phyloP scores from a whole-genome alignment of 495 filamentous ascomycete genomes.

The Amorphotheca resinae region DNA sequence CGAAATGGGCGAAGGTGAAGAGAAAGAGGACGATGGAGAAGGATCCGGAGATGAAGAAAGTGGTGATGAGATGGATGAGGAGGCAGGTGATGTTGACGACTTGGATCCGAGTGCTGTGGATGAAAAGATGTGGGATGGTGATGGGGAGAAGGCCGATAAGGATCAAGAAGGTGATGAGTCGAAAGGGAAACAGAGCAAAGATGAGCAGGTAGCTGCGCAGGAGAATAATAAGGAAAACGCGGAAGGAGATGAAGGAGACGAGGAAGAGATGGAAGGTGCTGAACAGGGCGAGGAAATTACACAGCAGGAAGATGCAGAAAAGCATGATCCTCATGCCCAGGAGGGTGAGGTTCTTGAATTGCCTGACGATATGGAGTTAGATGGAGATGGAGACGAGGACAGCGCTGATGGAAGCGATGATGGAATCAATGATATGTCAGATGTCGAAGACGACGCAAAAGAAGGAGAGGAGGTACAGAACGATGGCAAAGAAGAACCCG shows the following conservation, averaged over 20 bases:
- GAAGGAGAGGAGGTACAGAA: slow-evolving; percentile 23
- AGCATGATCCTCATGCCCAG: slow-evolving; percentile 53
- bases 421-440: slow-evolving; percentile 29
- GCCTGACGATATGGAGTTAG: slow-evolving; percentile 65
- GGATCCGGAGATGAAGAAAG: slow-evolving; percentile 33
- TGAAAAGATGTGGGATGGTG: slow-evolving; percentile 96
- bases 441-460: slow-evolving; percentile 26
- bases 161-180: slow-evolving; percentile 66
- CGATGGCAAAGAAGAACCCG: slow-evolving; percentile 24
- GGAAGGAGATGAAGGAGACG: slow-evolving; percentile 37
- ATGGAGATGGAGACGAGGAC: slow-evolving; percentile 44
- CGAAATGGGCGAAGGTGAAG: slow-evolving; percentile 52
- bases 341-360: slow-evolving; percentile 44
- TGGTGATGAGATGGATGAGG: slow-evolving; percentile 61
- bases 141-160: slow-evolving; percentile 59
- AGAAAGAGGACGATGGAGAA: slow-evolving; percentile 42
- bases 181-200: slow-evolving; percentile 49
- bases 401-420: slow-evolving; percentile 40
- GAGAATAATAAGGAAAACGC: slow-evolving; percentile 41
- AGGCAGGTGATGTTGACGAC: slow-evolving; percentile 79
- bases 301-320: slow-evolving; percentile 48
- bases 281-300: slow-evolving; percentile 60
- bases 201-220: slow-evolving; percentile 50
- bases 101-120: slow-evolving; percentile 80
- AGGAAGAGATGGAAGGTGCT: slow-evolving; percentile 42